A percentile compares a stretch with the other conserved stretches of the same genome.
phyloP scores from a whole-genome alignment of 352 stramenopile species.

The Nothophytophthora sp. region DNA sequence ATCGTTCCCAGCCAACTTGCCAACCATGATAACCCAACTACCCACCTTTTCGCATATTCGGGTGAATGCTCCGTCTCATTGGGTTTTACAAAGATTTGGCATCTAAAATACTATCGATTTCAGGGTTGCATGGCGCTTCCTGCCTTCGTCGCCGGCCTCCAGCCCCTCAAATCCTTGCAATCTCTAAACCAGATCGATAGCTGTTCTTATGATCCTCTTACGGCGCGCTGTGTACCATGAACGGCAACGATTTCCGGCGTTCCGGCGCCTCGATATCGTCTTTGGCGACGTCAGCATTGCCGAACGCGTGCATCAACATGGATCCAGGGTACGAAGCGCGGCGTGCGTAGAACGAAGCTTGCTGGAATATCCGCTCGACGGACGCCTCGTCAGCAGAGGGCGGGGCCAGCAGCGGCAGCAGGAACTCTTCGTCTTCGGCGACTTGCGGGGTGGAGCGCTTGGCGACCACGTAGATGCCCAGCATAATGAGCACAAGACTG shows the following conservation, averaged over 20 bases:
- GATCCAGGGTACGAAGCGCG: slow-evolving; percentile 29
- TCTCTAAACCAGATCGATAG: no score
- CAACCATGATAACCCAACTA: no score
- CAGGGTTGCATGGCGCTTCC: no score
- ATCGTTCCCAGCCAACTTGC: no score
- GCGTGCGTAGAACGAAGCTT: slow-evolving; percentile 55
- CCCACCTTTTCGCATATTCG: no score
- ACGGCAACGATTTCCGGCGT: slow-evolving; percentile 42
- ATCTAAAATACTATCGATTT: no score
- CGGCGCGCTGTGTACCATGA: no score
- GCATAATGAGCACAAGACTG: slow-evolving; percentile 66
- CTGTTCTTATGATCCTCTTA: no score
- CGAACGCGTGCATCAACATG: slow-evolving; percentile 15
- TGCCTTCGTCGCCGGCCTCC: no score
- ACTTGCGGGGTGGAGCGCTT: slow-evolving; percentile 40
- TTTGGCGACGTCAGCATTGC: neutral
- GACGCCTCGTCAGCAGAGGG: slow-evolving; percentile 46
- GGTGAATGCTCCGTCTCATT: no score
- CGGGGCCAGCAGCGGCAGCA: slow-evolving; percentile 51
- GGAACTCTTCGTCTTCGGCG: slow-evolving; percentile 52
- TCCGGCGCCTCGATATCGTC: slow-evolving; percentile 25
- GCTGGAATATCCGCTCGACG: slow-evolving; percentile 51
- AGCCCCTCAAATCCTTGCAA: no score
- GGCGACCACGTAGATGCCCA: slow-evolving; percentile 76
- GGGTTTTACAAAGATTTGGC: no score